Conservation (phyloP, 805 yeast genomes). For the Candida dendrica region DNA sequence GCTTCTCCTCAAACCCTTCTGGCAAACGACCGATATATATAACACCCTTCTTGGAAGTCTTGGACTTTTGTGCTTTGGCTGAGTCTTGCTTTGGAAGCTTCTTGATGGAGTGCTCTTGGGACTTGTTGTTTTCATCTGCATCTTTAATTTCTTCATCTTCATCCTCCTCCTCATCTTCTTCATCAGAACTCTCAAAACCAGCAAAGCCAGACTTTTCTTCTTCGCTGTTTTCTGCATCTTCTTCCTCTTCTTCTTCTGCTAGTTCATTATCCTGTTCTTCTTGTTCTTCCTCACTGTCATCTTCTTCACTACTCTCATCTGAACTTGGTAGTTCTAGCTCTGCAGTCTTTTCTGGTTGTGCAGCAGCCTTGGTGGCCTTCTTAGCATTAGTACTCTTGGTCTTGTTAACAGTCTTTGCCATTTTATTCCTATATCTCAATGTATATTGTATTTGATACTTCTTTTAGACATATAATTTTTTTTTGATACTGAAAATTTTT, state of each 20-base stretch:
- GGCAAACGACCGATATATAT: conserved; percentile 91
- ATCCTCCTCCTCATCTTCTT: conserved; percentile 3
- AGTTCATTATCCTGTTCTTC: conserved; percentile 22
- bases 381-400: not conserved
- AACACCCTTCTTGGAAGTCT: conserved; percentile 47
- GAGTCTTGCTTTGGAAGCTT: conserved; percentile 15
- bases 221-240: conserved; percentile 6
- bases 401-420: not conserved
- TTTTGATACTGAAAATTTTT: not conserved
- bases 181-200: conserved; percentile 12
- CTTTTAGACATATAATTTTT: too few relatives aligned
- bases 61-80: conserved; percentile 15
- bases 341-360: not conserved
- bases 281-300: too few relatives aligned
- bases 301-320: not conserved
- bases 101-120: conserved; percentile 19
- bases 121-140: conserved; percentile 24
- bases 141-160: conserved; percentile 8
- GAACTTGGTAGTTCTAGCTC: not conserved
- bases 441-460: too few relatives aligned
- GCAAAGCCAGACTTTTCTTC: conserved; percentile 4
- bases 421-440: too few relatives aligned
- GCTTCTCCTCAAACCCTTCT: conserved; percentile 81
- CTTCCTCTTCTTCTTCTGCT: conserved; percentile 13
- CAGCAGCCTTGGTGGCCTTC: not conserved